phyloP scores from a whole-genome alignment of 1,139 yeast species.

The Debaryomyces sp. region DNA sequence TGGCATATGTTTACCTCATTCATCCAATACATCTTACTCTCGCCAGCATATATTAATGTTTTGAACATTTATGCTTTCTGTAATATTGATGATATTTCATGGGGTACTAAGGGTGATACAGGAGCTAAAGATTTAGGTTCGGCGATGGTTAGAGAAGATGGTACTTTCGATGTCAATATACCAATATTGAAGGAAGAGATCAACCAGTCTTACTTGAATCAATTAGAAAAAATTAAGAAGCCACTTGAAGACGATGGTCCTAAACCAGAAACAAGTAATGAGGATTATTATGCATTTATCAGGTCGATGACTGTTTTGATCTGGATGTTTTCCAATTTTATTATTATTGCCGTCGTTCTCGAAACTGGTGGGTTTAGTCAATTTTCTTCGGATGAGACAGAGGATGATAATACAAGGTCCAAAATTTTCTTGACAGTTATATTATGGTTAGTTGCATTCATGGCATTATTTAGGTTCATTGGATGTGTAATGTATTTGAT shows the following conservation, averaged over 20 bases:
- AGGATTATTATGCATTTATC: conserved; percentile 77
- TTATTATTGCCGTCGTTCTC: conserved; percentile 70
- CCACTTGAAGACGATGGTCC: conserved; percentile 32
- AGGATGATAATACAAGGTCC: conserved; percentile 27
- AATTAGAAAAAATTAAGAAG: conserved; percentile 61
- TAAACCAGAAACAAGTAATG: conserved; percentile 46
- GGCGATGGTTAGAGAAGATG: conserved; percentile 69
- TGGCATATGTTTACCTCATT: conserved; percentile 57
- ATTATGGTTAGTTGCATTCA: conserved; percentile 79
- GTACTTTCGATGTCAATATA: conserved; percentile 65
- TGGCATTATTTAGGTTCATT: conserved; percentile 72
- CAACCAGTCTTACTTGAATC: conserved; percentile 61
- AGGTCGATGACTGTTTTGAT: conserved; percentile 79
- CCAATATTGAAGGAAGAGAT: conserved; percentile 67
- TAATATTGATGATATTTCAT: conserved; percentile 52
- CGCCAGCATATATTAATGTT: conserved; percentile 52
- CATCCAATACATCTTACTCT: conserved; percentile 46
- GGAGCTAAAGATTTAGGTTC: conserved; percentile 50
- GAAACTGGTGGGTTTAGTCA: conserved; percentile 66
- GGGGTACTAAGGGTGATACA: conserved; percentile 56
- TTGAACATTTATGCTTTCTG: conserved; percentile 53
- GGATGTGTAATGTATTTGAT: conserved; percentile 68
- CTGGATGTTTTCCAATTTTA: conserved; percentile 79
- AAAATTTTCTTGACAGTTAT: conserved; percentile 67
- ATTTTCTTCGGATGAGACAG: conserved; percentile 23